These are phyloP conservation scores for Chondrus crispus DNA, from an alignment of 23 red algal genomes.

Conservation along the genomic window DNA sequence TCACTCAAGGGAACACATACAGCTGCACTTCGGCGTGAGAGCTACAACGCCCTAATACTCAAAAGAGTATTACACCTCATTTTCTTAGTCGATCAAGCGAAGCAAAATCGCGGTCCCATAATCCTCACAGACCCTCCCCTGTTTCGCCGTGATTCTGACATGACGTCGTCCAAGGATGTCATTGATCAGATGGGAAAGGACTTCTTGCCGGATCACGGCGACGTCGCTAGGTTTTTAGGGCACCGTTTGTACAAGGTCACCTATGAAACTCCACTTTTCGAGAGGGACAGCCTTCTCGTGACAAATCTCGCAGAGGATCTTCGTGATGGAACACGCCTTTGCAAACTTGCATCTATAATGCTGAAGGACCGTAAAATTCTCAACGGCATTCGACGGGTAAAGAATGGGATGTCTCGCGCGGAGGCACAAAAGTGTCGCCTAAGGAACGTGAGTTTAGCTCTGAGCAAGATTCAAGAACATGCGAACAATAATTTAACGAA, in stretches of 20 bases:
- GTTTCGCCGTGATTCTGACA: background rate
- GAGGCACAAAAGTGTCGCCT: background rate
- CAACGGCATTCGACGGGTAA: background rate
- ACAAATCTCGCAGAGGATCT: slow-evolving; percentile 14
- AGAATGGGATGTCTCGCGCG: background rate
- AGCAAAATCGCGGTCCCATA: background rate
- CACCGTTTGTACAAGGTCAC: background rate
- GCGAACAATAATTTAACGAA: background rate
- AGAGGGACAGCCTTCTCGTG: background rate
- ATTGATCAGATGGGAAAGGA: background rate
- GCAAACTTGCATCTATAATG: slow-evolving; percentile 25
- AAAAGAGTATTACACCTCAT: background rate
- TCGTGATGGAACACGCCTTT: slow-evolving; percentile 33
- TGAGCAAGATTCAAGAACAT: slow-evolving; percentile 10
- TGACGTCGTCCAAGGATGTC: slow-evolving; percentile 28
- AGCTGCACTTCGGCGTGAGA: background rate
- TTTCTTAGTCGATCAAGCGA: slow-evolving; percentile 20
- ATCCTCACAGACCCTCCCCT: background rate
- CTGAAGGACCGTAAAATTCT: background rate
- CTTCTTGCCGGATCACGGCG: background rate
- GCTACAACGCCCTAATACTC: slow-evolving; percentile 20
- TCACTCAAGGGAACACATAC: background rate
- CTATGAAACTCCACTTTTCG: slow-evolving; percentile 1
- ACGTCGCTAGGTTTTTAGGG: background rate
- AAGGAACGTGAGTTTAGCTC: slow-evolving; percentile 15